Evolutionary conservation across 2,329 filamentous ascomycete species (phyloP), one percentile per base, ranked within the genome.

Genomic region (Conoideocrella luteorostrata): DNA sequence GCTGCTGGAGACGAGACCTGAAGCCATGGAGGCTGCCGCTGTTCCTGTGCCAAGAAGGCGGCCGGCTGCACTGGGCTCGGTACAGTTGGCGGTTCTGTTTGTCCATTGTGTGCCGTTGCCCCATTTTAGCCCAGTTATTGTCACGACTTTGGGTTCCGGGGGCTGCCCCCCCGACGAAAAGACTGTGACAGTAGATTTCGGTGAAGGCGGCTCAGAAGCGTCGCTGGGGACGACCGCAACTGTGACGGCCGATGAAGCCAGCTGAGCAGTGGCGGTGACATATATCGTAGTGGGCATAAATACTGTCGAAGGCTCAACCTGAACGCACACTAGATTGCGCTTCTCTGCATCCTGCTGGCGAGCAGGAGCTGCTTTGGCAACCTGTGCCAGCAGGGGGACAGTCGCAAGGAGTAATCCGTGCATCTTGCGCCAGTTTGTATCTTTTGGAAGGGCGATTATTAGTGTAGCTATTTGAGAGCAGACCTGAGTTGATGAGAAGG

Each of bases 371-470:
- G 52, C 57, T 24, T 53, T 22, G 6, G 45, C 53, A 38, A 47
- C 38, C 36, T 52, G 49, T 23, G 53, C 56, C 55, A 62, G 48
- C 11, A 62, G 47, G 11, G 56, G 54, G 34, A 53, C 50, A 15
- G 47, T 42, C 4, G 50, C 36, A 23, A 58, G 24, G 23, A 62
- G 41, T 33, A 43, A 36, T 20, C 50, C 51, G 36, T 55, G 50
- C 56, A 62, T 59, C 43, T 32, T 39, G 21, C 36, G 7, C 9
- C 26, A 13, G 26, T 7, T 28, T 26, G 21, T 39, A 7, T 30
- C 13, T 21, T 23, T 26, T 7, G 29, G 22, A 5, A 39, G 17
- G 36, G 33, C 7, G 15, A 22, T 21, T 20, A 30, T 9, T 44
- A 30, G 35, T n/a, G 24, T 34, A 5, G 9, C 20, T 36, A 13